Evolutionary conservation across 495 filamentous ascomycete species (phyloP).

Genomic region (Penicillium herquei): DNA sequence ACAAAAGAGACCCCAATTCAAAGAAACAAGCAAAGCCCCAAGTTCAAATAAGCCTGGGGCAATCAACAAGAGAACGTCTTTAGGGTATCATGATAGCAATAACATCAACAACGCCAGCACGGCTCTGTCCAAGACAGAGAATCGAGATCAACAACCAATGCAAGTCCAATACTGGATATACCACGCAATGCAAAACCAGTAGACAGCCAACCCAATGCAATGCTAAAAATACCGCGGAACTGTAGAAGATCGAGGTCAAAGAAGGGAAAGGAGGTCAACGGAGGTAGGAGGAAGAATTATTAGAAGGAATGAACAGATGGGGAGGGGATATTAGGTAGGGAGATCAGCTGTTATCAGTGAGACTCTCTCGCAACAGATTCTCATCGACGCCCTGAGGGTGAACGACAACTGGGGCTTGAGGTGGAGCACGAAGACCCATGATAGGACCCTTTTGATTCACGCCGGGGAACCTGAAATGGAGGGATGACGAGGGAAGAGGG

Average conservation of each 20-base stretch:
- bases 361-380: conserved; percentile 38
- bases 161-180: background rate
- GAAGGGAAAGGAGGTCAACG: background rate
- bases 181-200: conserved; percentile 6
- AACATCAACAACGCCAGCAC: conserved; percentile 1
- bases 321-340: background rate
- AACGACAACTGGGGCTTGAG: conserved; percentile 29
- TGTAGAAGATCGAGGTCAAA: background rate
- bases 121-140: background rate
- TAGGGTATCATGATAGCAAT: conserved; percentile 9
- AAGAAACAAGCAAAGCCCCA: no score
- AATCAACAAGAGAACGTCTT: conserved; percentile 1
- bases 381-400: conserved; percentile 39
- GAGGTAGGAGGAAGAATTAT: background rate
- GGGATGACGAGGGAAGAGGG: conserved; percentile 3
- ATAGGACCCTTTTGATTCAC: conserved; percentile 51
- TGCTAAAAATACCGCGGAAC: conserved; percentile 1
- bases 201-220: conserved; percentile 2
- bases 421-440: conserved; percentile 37
- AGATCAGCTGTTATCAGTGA: conserved; percentile 26
- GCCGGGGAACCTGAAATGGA: conserved; percentile 41
- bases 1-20: no score
- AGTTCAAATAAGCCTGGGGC: background rate
- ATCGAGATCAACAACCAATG: background rate
- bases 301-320: background rate